Base-by-base conservation (phyloP, 495 filamentous ascomycete genomes). In the Pseudevernia furfuracea region DNA sequence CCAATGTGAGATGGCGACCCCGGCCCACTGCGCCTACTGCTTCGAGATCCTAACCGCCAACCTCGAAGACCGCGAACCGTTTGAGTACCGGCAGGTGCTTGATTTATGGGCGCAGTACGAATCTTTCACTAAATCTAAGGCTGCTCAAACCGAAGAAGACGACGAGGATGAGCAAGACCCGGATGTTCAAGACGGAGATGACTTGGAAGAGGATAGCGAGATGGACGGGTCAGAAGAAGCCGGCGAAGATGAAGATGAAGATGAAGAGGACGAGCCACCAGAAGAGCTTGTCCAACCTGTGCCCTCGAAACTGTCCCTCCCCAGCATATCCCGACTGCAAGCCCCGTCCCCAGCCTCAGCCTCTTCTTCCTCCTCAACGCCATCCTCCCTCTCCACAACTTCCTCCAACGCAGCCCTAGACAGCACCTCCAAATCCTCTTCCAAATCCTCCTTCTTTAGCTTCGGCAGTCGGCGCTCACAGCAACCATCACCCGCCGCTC, bases 21-120 rank as follows among this genome's bases (percentile, higher is more conserved):
- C 82, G 58, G 85, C 85, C 49, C 92, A 97, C 69, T 97, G 92
- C 72, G 86, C 89, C 64, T 95, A 85, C 76, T 96, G 91, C 77
- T 97, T 97, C 81, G 92, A 98, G 75, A 77, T 79, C 25, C 88
- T 98, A 8, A 72, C 80, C 21, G 84, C 89, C 30, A 82, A 78
- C 64, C 84, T 89, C 57, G 81, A 89, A 70, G 76, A 82, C 59
- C 80, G 84, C 19, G 76, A 77, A 71, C 79, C 78, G 56, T 81
- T 80, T 66, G 79, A 75, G 59, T 83, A 97, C 9, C 62, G 75
- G 43, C 77, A 87, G 59, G 81, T 96, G 66, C 82, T 94, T 73
- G 78, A 84, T 36, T 82, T 88, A n/a, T 95, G 87, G 86, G 80
- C 82, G 44, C 72, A 82, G 64, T 79, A 83, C 64, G 72, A 81